Base-by-base conservation (phyloP, 2,329 filamentous ascomycete species). In the Sarocladium oryzae region DNA sequence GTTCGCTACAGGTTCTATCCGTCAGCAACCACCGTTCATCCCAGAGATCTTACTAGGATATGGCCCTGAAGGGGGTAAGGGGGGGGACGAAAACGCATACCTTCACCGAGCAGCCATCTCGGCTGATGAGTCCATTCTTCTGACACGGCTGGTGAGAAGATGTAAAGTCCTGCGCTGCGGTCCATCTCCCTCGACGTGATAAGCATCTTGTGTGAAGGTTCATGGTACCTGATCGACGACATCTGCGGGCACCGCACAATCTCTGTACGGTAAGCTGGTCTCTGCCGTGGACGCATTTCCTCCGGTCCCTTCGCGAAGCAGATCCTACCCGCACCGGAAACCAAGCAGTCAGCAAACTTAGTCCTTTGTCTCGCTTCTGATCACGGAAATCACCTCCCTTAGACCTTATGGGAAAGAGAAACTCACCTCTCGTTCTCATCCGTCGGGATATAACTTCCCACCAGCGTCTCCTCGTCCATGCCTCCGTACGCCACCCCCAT, bases 211-310 rank as follows among this genome's bases (percentile, higher is more conserved):
- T 70, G 63, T 1, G 69, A 69, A 4, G 69, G 62, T 4, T 62
- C 57, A 50, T 77, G 72, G 51, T 75, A 78, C 52, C 69, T 68
- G 56, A 81, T 71, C 4, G 73, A 74, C 8, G 73, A 73, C 50
- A 75, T 66, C 37, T 71, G 63, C 6, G 63, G 61, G 13, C 65
- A 63, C n/a, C 60, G 58, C n/a, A 71, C 58, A 60, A 68, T 61
- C 55, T 74, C 71, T 4, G 26, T 48, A 15, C 40, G 4, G 21
- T 48, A 33, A 5, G 16, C 8, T 9, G 43, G 43, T 16, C 10
- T 32, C 4, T 48, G 26, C 11, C 20, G 28, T 9, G 16, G 43
- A 18, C 26, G 43, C 43, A 48, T 48, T 11, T 48, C 20, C 16
- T 56, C 43, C n/a, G 24, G 13, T 15, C 53, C 51, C 3, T n/a